These are phyloP conservation scores for Solanum chilense DNA, from an alignment of 257 asterid genomes.

Conservation along the genomic window DNA sequence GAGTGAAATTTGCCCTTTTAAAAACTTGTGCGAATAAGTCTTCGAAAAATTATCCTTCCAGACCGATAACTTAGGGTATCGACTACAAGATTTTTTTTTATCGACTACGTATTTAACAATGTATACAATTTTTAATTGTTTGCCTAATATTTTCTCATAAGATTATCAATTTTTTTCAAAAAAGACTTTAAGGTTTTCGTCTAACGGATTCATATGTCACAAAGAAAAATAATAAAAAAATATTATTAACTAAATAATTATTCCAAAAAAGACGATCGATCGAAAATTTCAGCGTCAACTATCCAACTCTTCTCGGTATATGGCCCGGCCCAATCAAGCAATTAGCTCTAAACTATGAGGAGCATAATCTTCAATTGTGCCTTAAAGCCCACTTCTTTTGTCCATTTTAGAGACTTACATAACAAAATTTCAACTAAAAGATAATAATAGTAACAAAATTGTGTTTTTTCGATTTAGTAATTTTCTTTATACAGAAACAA, in stretches of 20 bases:
- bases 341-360: neutral
- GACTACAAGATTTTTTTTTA: no score
- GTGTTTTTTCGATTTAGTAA: neutral
- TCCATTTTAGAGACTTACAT: neutral
- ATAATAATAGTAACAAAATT: neutral
- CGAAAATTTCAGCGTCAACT: no score
- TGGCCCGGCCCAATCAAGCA: neutral
- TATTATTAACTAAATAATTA: no score
- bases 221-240: no score
- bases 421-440: neutral
- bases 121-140: neutral
- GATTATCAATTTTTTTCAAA: neutral
- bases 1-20: no score
- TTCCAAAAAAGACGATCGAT: rapidly evolving
- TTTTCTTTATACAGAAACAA: neutral
- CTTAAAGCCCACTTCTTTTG: neutral
- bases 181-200: no score
- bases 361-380: neutral
- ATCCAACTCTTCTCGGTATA: neutral
- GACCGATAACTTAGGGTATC: neutral
- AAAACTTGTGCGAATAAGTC: neutral
- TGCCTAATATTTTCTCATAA: no score
- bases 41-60: neutral
- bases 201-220: neutral
- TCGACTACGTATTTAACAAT: neutral